Conservation (phyloP, 306 rosid genomes). For the Elaeagnus macrophylla region DNA sequence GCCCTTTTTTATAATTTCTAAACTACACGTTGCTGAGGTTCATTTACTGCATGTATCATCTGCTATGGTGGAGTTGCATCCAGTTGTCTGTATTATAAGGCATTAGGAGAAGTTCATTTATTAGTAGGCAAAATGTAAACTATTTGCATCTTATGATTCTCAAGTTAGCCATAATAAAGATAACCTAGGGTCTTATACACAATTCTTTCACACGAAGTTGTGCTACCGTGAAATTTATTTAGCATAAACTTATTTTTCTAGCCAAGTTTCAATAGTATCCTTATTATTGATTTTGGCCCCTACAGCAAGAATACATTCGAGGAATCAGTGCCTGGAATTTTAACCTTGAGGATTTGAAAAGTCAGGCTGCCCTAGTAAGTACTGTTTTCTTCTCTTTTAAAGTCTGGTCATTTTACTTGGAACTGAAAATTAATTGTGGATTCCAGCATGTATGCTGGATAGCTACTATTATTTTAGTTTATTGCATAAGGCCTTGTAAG, state of each 20-base stretch:
- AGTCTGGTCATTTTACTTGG: background rate
- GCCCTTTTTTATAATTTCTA: too few species aligned
- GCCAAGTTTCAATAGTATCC: slow-evolving; percentile 1
- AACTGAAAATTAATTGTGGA: background rate
- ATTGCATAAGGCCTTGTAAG: background rate
- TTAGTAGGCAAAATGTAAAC: too few species aligned
- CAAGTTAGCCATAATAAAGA: too few species aligned
- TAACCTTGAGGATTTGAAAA: slow-evolving; percentile 90
- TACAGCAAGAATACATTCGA: slow-evolving; percentile 94
- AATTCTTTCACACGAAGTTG: too few species aligned
- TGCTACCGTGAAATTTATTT: too few species aligned
- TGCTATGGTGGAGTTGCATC: too few species aligned
- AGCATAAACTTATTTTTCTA: background rate
- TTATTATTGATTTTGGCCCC: slow-evolving; percentile 13
- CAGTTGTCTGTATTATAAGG: too few species aligned
- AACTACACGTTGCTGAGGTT: too few species aligned
- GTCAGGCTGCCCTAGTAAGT: slow-evolving; percentile 96
- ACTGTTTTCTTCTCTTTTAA: slow-evolving; percentile 15
- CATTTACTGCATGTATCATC: too few species aligned
- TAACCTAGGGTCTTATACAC: too few species aligned
- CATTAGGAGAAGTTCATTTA: too few species aligned
- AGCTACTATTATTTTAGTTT: slow-evolving; percentile 1
- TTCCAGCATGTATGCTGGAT: slow-evolving; percentile 4
- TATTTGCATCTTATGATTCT: too few species aligned
- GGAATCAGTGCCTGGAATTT: slow-evolving; percentile 99